Base-by-base conservation (phyloP, 352 stramenopile genomes). In the Phytopythium ostracodes region DNA sequence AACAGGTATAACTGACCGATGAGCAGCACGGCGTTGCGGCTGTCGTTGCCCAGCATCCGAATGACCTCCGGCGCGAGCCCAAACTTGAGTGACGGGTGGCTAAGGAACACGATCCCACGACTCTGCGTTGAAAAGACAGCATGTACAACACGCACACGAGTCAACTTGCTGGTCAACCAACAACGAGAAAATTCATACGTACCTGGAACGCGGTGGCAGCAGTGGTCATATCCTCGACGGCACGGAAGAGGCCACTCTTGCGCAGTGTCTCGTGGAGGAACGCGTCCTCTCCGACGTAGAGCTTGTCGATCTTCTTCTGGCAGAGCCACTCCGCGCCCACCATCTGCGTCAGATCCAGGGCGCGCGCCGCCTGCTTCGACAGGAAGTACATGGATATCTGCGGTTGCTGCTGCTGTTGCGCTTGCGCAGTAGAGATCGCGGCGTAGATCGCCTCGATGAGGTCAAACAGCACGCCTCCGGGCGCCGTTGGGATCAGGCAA, bases 291-390 rank as follows among this genome's bases (percentile, higher is more conserved):
- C 83, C 80, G 12, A 70, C 75, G 44, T 88, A 94, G 18, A 94
- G 56, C 50, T 88, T 89, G 25, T 91, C 81, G 18, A 87, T 76
- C 53, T 92, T 93, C 63, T 92, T 92, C 60, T 96, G 78, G 58
- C 83, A 92, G 4, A 96, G 66, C 77, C 87, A 96, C 66, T 96
- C 84, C 6, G 87, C 73, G 4, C 81, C 87, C 6, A 65, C 64
- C 40, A 73, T 49, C 35, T 89, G 67, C 0, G 81, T 84, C 22
- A 85, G 52, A 35, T 87, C 70, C 52, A 93, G 68, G 1, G 86
- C 64, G 8, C 73, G 67, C 18, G 69, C 66, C 7, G 81, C 81
- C 46, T 77, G 58, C 20, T 85, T 66, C 18, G 83, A 89, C 18
- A 94, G 70, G 44, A 94, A 76, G 43, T 89, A 79, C 53, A 94